These are phyloP conservation scores for Botrytis fragariae DNA, from an alignment of 2,329 filamentous ascomycete genomes.

Conservation along the genomic window DNA sequence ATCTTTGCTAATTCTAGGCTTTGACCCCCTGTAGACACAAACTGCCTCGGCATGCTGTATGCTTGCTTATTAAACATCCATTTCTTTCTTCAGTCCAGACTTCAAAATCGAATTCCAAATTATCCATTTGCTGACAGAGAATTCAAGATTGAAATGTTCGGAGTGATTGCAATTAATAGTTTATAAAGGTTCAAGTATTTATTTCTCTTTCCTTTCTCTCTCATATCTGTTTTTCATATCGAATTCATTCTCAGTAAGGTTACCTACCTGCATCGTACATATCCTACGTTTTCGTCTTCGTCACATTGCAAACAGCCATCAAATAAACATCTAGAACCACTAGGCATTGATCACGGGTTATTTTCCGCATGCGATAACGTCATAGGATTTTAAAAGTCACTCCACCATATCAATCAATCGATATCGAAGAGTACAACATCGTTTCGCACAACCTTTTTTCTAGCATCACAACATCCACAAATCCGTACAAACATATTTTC, in stretches of 20 bases:
- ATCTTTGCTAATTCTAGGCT: not conserved
- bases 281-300: not conserved
- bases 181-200: not conserved
- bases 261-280: not conserved
- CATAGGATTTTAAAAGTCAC: not conserved
- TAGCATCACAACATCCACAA: not conserved
- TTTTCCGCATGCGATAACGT: not conserved
- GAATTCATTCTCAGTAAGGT: not conserved
- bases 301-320: not conserved
- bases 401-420: not conserved
- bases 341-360: not conserved
- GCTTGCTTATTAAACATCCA: not conserved
- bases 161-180: not conserved
- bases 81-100: not conserved
- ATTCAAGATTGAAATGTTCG: not conserved
- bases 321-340: not conserved
- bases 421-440: not conserved
- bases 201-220: not conserved
- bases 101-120: not conserved
- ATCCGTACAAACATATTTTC: not conserved
- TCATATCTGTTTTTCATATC: not conserved
- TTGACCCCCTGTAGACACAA: not conserved
- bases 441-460: not conserved
- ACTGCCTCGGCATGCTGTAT: not conserved
- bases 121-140: conserved; percentile 7